Percentiles rank a stretch among this genome's conserved stretches.
These are phyloP conservation scores for Solanum corneliomulleri DNA, from an alignment of 257 asterid genomes.

Conservation along the genomic window DNA sequence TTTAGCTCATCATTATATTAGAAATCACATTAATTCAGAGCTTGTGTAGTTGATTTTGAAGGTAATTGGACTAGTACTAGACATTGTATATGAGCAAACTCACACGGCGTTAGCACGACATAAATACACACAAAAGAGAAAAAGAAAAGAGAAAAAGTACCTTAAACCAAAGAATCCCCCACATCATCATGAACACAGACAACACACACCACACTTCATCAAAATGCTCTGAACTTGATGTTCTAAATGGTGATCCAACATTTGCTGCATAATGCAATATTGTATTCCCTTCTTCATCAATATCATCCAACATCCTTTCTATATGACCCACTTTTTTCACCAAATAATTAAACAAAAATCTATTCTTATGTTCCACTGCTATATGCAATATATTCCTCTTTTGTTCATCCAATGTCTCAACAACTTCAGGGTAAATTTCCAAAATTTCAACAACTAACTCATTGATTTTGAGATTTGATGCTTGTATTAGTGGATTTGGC, in stretches of 20 bases:
- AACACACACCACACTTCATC: background rate
- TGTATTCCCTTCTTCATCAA: background rate
- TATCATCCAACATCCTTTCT: background rate
- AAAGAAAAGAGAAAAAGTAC: background rate
- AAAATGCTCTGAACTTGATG: background rate
- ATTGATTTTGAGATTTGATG: background rate
- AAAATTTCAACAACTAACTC: background rate
- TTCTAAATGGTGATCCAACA: background rate
- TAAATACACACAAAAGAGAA: background rate
- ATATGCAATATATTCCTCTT: background rate
- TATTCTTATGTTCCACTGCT: background rate
- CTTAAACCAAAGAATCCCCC: constrained; percentile 6
- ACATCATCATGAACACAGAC: background rate
- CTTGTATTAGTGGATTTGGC: background rate
- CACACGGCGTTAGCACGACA: background rate
- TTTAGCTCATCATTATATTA: background rate
- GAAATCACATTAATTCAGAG: background rate
- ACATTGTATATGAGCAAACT: background rate
- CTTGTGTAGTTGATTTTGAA: background rate
- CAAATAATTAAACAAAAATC: background rate
- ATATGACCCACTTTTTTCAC: background rate
- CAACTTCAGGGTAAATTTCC: background rate
- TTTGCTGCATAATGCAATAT: constrained; percentile 1
- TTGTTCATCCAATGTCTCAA: background rate
- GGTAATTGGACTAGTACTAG: background rate